These are phyloP conservation scores for Artomyces pyxidatus DNA, from an alignment of 768 basidiomycete genomes.

Conservation along the genomic window DNA sequence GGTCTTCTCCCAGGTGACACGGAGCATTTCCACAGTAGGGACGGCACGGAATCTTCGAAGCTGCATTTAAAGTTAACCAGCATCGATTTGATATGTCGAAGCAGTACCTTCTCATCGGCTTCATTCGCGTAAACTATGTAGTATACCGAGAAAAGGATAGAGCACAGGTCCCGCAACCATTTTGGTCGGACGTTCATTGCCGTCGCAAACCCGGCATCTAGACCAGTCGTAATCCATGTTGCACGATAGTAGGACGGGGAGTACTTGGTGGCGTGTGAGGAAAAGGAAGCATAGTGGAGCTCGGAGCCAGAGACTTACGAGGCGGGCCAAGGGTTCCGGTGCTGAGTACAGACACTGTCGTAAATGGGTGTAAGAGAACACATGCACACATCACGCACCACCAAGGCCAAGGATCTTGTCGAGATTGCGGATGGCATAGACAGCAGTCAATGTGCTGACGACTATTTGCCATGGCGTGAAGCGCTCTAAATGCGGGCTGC, in stretches of 20 bases:
- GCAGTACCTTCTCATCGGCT: slow-evolving; percentile 89
- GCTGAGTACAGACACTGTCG: slow-evolving; percentile 36
- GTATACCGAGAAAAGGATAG: slow-evolving; percentile 79
- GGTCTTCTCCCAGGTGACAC: slow-evolving; percentile 96
- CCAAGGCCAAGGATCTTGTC: slow-evolving; percentile 80
- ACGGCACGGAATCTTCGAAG: slow-evolving; percentile 87
- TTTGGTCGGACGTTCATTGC: slow-evolving; percentile 89
- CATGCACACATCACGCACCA: slow-evolving; percentile 38
- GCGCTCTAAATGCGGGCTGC: slow-evolving; percentile 33
- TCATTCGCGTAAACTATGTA: slow-evolving; percentile 87
- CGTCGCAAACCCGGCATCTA: slow-evolving; percentile 97
- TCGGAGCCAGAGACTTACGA: slow-evolving; percentile 57
- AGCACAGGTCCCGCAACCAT: slow-evolving; percentile 85
- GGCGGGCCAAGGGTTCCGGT: slow-evolving; percentile 84
- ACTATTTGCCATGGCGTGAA: slow-evolving; percentile 98
- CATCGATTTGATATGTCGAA: not conserved
- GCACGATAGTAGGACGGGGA: slow-evolving; percentile 91
- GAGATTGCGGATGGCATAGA: slow-evolving; percentile 79
- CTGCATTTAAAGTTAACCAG: slow-evolving; percentile 31
- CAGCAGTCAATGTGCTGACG: slow-evolving; percentile 71
- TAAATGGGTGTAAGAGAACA: not conserved
- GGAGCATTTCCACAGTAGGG: slow-evolving; percentile 93
- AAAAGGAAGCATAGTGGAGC: too few relatives aligned
- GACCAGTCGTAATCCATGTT: slow-evolving; percentile 87
- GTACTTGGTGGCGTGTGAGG: slow-evolving; percentile 44